Percentiles rank a stretch among this genome's conserved stretches.
phyloP scores from a whole-genome alignment of 2,329 filamentous ascomycete species.

The Cytospora piceae region DNA sequence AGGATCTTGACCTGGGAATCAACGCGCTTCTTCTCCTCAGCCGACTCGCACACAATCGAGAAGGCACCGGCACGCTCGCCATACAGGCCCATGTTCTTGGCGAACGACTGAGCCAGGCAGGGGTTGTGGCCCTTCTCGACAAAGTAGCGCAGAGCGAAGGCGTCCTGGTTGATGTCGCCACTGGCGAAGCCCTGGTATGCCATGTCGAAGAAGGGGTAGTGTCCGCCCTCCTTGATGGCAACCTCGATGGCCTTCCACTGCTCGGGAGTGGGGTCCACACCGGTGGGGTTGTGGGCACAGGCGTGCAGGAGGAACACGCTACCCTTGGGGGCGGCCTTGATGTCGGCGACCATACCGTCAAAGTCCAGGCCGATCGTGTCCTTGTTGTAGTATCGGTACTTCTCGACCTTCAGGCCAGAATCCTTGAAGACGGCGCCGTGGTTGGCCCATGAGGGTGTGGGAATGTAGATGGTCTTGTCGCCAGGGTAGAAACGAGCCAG shows the following conservation, averaged over 20 bases:
- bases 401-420: constrained; percentile 85
- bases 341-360: constrained; percentile 86
- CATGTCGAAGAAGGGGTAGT: constrained; percentile 99
- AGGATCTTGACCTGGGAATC: constrained; percentile 99
- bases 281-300: constrained; percentile 97
- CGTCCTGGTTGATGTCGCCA: constrained; percentile 88
- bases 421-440: constrained; percentile 96
- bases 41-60: constrained; percentile 82
- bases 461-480: constrained; percentile 95
- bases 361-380: constrained; percentile 98
- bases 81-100: constrained; percentile 99
- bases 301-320: constrained; percentile 94
- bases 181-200: constrained; percentile 98
- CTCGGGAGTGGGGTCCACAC: constrained; percentile 87
- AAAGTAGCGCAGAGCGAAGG: constrained; percentile 92
- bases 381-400: constrained; percentile 99
- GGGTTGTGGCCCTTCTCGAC: constrained; percentile 89
- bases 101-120: constrained; percentile 89
- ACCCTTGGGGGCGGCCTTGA: constrained; percentile 84
- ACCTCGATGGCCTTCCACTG: constrained; percentile 93
- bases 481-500: constrained; percentile 5
- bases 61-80: constrained; percentile 98
- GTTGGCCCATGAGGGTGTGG: constrained; percentile 96
- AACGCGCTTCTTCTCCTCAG: constrained; percentile 92
- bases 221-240: constrained; percentile 80